phyloP scores from a whole-genome alignment of 495 filamentous ascomycete genomes.

The Penicillium arizonense region DNA sequence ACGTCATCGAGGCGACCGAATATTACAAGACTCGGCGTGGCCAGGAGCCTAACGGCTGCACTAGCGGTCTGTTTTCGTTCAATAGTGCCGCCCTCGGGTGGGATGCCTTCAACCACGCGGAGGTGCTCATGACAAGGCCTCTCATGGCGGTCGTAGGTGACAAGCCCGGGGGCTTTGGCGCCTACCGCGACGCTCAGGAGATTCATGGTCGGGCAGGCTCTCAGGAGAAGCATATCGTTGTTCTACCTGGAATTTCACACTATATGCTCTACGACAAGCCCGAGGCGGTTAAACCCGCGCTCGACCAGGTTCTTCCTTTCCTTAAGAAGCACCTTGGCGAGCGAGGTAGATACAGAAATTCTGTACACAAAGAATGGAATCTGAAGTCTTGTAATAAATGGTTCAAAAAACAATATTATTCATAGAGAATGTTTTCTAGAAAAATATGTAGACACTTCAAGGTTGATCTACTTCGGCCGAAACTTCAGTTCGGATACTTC shows the following conservation, averaged over 20 bases:
- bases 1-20: constrained; percentile 17
- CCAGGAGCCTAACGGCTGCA: constrained; percentile 9
- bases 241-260: constrained; percentile 16
- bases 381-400: no score
- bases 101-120: constrained; percentile 19
- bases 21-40: constrained; percentile 22
- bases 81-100: constrained; percentile 19
- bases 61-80: constrained; percentile 20
- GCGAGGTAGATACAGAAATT: no score
- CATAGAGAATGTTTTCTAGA: no score
- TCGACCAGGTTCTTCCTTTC: constrained; percentile 17
- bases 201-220: constrained; percentile 17
- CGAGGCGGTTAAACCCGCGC: constrained; percentile 17
- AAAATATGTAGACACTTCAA: no score
- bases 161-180: constrained; percentile 15
- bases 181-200: constrained; percentile 19
- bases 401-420: no score
- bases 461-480: no score
- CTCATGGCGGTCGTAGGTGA: constrained; percentile 18
- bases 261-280: constrained; percentile 23
- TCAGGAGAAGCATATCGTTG: constrained; percentile 13
- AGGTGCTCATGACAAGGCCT: constrained; percentile 15
- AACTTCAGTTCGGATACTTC: no score
- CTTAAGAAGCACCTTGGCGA: constrained; percentile 19
- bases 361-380: no score